Percentiles rank a stretch among this genome's conserved stretches.
Evolutionary conservation across 2,329 filamentous ascomycete genomes (phyloP).

Genomic region (Fusarium euwallaceae): DNA sequence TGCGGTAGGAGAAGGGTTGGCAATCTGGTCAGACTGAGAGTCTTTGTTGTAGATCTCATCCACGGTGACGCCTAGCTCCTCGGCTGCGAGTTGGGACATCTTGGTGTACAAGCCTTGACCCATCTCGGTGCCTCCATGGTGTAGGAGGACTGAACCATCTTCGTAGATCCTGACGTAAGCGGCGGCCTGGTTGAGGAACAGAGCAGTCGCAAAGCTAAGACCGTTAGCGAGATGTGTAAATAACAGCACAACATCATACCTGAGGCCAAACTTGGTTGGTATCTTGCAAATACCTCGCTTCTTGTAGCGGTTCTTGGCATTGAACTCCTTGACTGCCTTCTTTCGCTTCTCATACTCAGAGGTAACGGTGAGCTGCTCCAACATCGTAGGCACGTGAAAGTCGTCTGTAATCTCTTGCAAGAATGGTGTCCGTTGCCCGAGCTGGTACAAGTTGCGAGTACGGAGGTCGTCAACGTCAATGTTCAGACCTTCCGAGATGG

Average conservation of each 20-base stretch:
- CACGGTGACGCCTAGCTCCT: slow-evolving; percentile 82
- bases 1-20: slow-evolving; percentile 88
- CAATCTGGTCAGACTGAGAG: slow-evolving; percentile 90
- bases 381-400: slow-evolving; percentile 13
- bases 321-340: slow-evolving; percentile 68
- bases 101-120: slow-evolving; percentile 94
- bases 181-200: slow-evolving; percentile 92
- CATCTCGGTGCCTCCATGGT: slow-evolving; percentile 94
- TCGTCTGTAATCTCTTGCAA: slow-evolving; percentile 19
- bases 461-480: slow-evolving; percentile 14
- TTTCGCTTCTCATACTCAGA: slow-evolving; percentile 17
- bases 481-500: slow-evolving; percentile 7
- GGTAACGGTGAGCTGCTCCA: slow-evolving; percentile 2
- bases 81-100: slow-evolving; percentile 90
- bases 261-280: slow-evolving; percentile 94
- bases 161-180: slow-evolving; percentile 93
- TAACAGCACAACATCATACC: slow-evolving; percentile 47
- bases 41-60: slow-evolving; percentile 86
- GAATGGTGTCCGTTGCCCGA: slow-evolving; percentile 15
- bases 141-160: slow-evolving; percentile 87
- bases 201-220: slow-evolving; percentile 74
- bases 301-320: slow-evolving; percentile 86
- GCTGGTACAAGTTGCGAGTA: slow-evolving; percentile 8
- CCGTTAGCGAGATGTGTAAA: background rate
- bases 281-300: slow-evolving; percentile 85